These are phyloP conservation scores for Aspergillus sp. DNA, from an alignment of 2,329 filamentous ascomycete species.

Conservation along the genomic window DNA sequence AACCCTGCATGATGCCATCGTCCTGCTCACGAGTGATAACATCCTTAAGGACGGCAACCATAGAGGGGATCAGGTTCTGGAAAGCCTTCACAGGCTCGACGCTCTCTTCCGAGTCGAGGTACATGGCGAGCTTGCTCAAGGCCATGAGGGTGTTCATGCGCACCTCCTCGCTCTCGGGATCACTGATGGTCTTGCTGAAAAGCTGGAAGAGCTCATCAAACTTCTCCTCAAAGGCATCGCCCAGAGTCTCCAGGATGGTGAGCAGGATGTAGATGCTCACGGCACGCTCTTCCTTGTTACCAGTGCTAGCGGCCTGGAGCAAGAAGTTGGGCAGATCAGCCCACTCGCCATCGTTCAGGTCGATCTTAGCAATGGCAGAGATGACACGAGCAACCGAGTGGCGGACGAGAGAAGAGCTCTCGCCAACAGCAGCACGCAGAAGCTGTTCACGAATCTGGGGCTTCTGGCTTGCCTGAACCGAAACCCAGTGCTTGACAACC, in stretches of 20 bases:
- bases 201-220: slow-evolving; percentile 76
- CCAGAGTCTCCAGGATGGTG: slow-evolving; percentile 85
- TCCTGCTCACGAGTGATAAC: slow-evolving; percentile 79
- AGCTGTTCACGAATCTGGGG: slow-evolving; percentile 77
- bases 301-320: slow-evolving; percentile 74
- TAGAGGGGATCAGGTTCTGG: slow-evolving; percentile 77
- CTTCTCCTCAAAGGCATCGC: slow-evolving; percentile 80
- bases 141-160: slow-evolving; percentile 92
- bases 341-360: slow-evolving; percentile 87
- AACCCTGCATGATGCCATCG: slow-evolving; percentile 83
- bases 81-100: slow-evolving; percentile 70
- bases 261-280: slow-evolving; percentile 92
- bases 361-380: slow-evolving; percentile 79
- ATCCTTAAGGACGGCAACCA: slow-evolving; percentile 87
- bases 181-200: slow-evolving; percentile 83
- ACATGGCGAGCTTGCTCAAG: slow-evolving; percentile 81
- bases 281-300: slow-evolving; percentile 76
- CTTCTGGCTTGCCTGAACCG: slow-evolving; percentile 74
- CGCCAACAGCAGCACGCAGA: slow-evolving; percentile 78
- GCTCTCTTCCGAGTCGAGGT: slow-evolving; percentile 86
- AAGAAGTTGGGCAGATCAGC: slow-evolving; percentile 76
- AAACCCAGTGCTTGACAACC: slow-evolving; percentile 81
- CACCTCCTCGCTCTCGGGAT: slow-evolving; percentile 87
- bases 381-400: slow-evolving; percentile 88
- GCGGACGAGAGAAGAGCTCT: slow-evolving; percentile 73